These are phyloP conservation scores for Detonula confervacea DNA, from an alignment of 352 stramenopile species.

Conservation along the genomic window DNA sequence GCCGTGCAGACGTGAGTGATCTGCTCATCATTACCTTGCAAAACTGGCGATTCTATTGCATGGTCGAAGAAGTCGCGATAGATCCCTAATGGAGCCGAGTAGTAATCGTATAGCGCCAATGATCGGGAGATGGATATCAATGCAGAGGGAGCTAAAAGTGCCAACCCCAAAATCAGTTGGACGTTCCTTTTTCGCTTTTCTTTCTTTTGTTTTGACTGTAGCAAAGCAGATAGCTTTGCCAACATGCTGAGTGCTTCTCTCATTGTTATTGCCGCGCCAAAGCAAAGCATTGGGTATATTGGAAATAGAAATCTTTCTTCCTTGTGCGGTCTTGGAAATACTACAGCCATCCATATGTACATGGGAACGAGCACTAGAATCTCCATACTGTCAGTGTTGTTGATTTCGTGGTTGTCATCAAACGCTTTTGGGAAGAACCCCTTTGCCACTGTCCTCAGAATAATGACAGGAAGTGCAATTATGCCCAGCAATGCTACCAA, in stretches of 20 bases:
- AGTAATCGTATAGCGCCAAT: slow-evolving; percentile 77
- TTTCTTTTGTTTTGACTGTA: neutral
- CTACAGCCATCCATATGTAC: slow-evolving; percentile 92
- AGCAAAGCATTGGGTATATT: slow-evolving; percentile 89
- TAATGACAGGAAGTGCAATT: slow-evolving; percentile 50
- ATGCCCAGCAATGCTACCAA: slow-evolving; percentile 87
- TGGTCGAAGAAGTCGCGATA: slow-evolving; percentile 62
- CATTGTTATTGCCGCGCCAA: slow-evolving; percentile 48
- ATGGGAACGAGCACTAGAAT: slow-evolving; percentile 63
- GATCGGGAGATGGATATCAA: slow-evolving; percentile 72
- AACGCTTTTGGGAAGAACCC: neutral
- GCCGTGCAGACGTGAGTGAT: slow-evolving; percentile 91
- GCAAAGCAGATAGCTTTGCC: neutral
- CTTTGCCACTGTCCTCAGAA: slow-evolving; percentile 17
- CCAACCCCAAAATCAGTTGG: slow-evolving; percentile 14
- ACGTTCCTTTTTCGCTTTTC: neutral
- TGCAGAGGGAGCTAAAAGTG: slow-evolving; percentile 41
- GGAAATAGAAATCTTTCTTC: slow-evolving; percentile 98
- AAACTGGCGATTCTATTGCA: neutral
- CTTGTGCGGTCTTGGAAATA: slow-evolving; percentile 96
- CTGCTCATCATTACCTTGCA: slow-evolving; percentile 5
- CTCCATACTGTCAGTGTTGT: slow-evolving; percentile 10
- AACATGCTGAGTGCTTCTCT: slow-evolving; percentile 18
- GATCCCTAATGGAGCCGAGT: slow-evolving; percentile 78
- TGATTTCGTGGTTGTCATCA: neutral